Base-by-base conservation (phyloP, 306 rosid species). In the Mucuna pruriens region DNA sequence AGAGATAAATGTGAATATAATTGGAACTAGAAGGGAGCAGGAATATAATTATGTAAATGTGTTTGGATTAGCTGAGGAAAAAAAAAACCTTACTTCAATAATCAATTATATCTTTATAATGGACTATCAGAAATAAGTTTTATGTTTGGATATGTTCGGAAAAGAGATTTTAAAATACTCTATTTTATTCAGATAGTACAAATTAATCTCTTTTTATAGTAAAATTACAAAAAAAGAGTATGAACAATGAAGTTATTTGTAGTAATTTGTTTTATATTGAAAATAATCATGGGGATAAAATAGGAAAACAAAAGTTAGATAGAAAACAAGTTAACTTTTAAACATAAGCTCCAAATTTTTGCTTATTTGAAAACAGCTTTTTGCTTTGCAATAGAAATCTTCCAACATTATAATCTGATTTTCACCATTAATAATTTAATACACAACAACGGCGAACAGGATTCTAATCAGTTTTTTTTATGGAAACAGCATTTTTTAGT, bases 1-100 rank as follows among this genome's bases (percentile, higher is more conserved):
- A 17, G 76, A 52, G 51, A 78, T 46, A 34, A 78, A 77, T 9
- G 51, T 63, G 12, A 49, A 77, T n/a, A 54, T n/a, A 71, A 12
- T 52, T 62, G 16, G 60, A 64, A 45, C 65, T 76, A 42, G 63
- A 55, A 71, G 29, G 68, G 19, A 33, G 69, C 19, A 48, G 55
- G 57, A 64, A 65, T 44, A 25, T 66, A 51, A 81, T n/a, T n/a
- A n/a, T n/a, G 77, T 11, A 40, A 26, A 38, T 15, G 48, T 36
- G 29, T 17, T 38, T 36, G 71, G 31, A 38, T 65, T 38, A 42
- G 44, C 25, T n/a, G 2, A 63, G 69, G 12, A 16, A 33, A 63
- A 16, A 33, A 63, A 29, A 16, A 7, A 15, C 19, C 4, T 22
- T 16, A 62, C 33, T 62, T 62, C 44, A 31, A 26, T 13, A 26